phyloP scores from a whole-genome alignment of 495 filamentous ascomycete genomes.

The Podospora pseudocomata region DNA sequence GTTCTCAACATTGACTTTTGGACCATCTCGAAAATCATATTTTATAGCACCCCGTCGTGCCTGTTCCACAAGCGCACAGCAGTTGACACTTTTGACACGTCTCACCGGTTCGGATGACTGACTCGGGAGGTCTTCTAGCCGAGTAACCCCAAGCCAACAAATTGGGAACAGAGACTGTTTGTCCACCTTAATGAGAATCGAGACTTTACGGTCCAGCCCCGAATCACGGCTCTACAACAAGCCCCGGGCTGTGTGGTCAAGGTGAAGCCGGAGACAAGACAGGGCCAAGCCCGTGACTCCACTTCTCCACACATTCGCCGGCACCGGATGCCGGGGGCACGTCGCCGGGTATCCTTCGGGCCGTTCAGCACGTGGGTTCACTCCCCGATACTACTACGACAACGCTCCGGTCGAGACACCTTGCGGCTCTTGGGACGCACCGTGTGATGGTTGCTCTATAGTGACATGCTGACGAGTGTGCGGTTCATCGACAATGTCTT shows the following conservation, averaged over 20 bases:
- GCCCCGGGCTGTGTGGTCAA: not conserved
- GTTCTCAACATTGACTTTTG: too few species aligned
- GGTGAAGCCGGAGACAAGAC: not conserved
- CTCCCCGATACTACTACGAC: not conserved
- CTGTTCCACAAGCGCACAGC: too few species aligned
- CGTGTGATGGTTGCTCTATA: not conserved
- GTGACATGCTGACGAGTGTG: too few species aligned
- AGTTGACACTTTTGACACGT: too few species aligned
- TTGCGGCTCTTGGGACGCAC: not conserved
- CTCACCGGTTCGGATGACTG: too few species aligned
- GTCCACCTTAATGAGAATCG: too few species aligned
- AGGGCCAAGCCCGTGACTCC: not conserved
- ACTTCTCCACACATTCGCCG: not conserved
- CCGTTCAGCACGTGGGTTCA: not conserved
- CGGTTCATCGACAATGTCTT: too few species aligned
- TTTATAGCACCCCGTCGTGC: too few species aligned
- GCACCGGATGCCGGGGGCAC: not conserved
- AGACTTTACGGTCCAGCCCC: not conserved
- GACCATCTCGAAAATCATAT: too few species aligned
- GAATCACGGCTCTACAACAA: not conserved
- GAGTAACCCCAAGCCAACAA: too few species aligned
- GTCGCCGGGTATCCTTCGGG: not conserved
- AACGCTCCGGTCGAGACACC: not conserved
- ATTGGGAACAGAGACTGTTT: too few species aligned
- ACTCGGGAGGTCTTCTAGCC: too few species aligned